Evolutionary conservation across 805 yeast species (phyloP).

Genomic region (Kuraishia ogatae): DNA sequence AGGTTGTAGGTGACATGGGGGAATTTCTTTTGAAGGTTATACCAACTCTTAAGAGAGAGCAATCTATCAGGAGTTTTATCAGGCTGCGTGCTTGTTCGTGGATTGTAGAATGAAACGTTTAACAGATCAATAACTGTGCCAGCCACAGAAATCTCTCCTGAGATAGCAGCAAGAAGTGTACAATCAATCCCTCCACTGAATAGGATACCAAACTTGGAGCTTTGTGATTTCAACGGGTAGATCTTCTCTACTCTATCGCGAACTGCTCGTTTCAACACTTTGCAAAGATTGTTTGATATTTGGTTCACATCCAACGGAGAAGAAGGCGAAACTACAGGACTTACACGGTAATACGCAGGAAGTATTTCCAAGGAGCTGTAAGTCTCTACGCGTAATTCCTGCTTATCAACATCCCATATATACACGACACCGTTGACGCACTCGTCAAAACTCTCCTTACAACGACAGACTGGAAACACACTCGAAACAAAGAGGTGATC

Average conservation of each 20-base stretch:
- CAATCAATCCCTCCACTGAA: slow-evolving; percentile 97
- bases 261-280: slow-evolving; percentile 32
- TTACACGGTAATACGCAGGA: slow-evolving; percentile 12
- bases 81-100: slow-evolving; percentile 56
- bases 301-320: neutral
- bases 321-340: neutral
- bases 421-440: slow-evolving; percentile 48
- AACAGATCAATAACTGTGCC: slow-evolving; percentile 57
- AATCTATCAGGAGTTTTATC: slow-evolving; percentile 79
- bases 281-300: slow-evolving; percentile 1
- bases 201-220: slow-evolving; percentile 45
- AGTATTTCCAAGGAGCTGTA: neutral
- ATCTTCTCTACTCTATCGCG: slow-evolving; percentile 48
- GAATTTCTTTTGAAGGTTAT: slow-evolving; percentile 34
- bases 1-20: slow-evolving; percentile 37
- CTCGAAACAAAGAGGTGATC: slow-evolving; percentile 38
- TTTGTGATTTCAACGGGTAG: slow-evolving; percentile 38
- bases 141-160: slow-evolving; percentile 22
- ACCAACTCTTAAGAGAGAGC: slow-evolving; percentile 60
- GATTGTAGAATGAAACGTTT: slow-evolving; percentile 90
- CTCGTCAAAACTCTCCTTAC: slow-evolving; percentile 31
- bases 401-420: slow-evolving; percentile 24
- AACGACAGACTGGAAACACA: slow-evolving; percentile 26
- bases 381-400: slow-evolving; percentile 7
- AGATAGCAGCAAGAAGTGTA: slow-evolving; percentile 61